A percentile compares a stretch with the other conserved stretches of the same genome.
Conservation (phyloP, 1,139 yeast species). For the Yamadazyma trypodendri region DNA sequence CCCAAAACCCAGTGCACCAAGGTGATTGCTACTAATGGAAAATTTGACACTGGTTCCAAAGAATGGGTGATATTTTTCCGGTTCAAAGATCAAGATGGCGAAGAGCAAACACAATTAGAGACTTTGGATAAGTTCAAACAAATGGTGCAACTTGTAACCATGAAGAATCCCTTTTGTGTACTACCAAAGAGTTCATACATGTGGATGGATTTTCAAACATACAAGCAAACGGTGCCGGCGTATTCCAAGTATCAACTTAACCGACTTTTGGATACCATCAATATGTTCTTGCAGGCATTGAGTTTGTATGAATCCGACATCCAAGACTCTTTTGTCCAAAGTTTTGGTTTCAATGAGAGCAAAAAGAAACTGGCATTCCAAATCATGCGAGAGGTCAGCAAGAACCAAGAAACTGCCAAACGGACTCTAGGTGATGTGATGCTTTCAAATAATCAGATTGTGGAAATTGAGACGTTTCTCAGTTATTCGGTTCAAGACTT, state of each 20-base stretch:
- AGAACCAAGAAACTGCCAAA: slow-evolving; percentile 19
- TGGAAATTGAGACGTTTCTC: slow-evolving; percentile 58
- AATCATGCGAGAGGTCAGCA: slow-evolving; percentile 25
- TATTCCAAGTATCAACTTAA: slow-evolving; percentile 43
- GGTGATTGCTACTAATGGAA: slow-evolving; percentile 35
- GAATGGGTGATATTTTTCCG: slow-evolving; percentile 37
- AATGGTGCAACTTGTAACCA: slow-evolving; percentile 28
- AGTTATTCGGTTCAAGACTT: slow-evolving; percentile 54
- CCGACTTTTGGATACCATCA: slow-evolving; percentile 47
- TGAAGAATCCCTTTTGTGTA: slow-evolving; percentile 36
- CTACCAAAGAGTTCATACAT: slow-evolving; percentile 38
- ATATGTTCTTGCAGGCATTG: slow-evolving; percentile 44
- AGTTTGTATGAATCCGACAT: slow-evolving; percentile 19
- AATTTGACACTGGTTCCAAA: slow-evolving; percentile 28
- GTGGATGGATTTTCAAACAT: slow-evolving; percentile 36
- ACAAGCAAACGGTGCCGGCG: slow-evolving; percentile 28
- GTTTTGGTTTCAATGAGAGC: slow-evolving; percentile 8
- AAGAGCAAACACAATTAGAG: slow-evolving; percentile 23
- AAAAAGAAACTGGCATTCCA: slow-evolving; percentile 31
- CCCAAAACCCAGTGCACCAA: slow-evolving; percentile 17
- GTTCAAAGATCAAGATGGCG: slow-evolving; percentile 11
- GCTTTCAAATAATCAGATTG: slow-evolving; percentile 25
- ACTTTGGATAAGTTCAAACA: slow-evolving; percentile 43
- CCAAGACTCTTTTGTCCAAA: slow-evolving; percentile 6
- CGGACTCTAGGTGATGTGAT: slow-evolving; percentile 23